A percentile compares a stretch with the other conserved stretches of the same genome.
Evolutionary conservation across 805 yeast genomes (phyloP).

Genomic region (Zygosaccharomyces rouxii): DNA sequence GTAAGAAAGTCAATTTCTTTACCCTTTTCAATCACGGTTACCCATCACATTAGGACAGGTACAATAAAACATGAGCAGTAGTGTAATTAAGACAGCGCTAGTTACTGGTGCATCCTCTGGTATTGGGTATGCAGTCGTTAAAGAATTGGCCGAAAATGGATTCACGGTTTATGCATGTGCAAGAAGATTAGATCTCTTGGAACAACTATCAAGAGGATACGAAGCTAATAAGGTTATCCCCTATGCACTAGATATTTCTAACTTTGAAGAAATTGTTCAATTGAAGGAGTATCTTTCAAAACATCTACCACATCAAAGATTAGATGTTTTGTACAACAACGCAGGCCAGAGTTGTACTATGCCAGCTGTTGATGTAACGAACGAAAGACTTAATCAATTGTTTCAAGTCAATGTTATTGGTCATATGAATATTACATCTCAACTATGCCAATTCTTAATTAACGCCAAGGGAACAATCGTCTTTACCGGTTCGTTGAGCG

Average conservation of each 20-base stretch:
- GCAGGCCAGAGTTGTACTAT: constrained; percentile 74
- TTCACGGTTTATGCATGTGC: constrained; percentile 71
- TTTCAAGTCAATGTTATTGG: constrained; percentile 68
- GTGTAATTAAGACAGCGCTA: constrained; percentile 41
- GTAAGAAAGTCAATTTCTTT: not conserved
- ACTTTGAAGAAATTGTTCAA: constrained; percentile 42
- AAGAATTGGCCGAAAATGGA: constrained; percentile 47
- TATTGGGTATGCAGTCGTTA: constrained; percentile 48
- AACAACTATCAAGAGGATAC: constrained; percentile 36
- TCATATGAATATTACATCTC: constrained; percentile 59
- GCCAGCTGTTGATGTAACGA: constrained; percentile 63
- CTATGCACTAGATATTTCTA: constrained; percentile 55
- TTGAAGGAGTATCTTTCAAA: constrained; percentile 41
- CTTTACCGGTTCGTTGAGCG: constrained; percentile 72
- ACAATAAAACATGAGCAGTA: not conserved
- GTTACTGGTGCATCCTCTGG: constrained; percentile 61
- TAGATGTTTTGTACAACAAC: constrained; percentile 65
- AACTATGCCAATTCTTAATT: constrained; percentile 51
- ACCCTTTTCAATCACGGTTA: not conserved
- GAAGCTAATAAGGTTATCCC: constrained; percentile 39
- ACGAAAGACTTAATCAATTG: constrained; percentile 47
- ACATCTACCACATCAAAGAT: constrained; percentile 42
- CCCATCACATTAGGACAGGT: not conserved
- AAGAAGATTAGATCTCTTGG: constrained; percentile 59
- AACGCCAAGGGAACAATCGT: constrained; percentile 64